These are phyloP conservation scores for Sparassis latifolia DNA, from an alignment of 1,284 basidiomycete genomes.

Conservation along the genomic window DNA sequence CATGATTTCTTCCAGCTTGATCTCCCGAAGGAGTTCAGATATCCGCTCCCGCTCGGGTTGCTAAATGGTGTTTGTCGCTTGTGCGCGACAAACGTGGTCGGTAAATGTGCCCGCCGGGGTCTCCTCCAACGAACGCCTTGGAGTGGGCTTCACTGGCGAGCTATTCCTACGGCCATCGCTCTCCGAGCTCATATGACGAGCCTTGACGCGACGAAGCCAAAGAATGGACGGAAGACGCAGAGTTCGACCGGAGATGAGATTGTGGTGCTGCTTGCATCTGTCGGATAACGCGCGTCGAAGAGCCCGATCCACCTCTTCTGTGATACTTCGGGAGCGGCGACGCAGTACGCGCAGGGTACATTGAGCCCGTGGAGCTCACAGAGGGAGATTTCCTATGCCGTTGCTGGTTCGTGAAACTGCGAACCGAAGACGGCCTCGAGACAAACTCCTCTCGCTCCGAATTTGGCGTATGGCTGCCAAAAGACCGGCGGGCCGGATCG, in stretches of 20 bases:
- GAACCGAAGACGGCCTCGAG: constrained; percentile 69
- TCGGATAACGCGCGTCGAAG: constrained; percentile 71
- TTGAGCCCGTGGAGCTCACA: constrained; percentile 64
- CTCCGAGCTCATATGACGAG: constrained; percentile 73
- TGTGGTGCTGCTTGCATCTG: constrained; percentile 44
- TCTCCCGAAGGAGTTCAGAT: constrained; percentile 46
- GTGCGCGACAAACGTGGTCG: constrained; percentile 65
- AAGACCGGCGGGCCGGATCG: constrained; percentile 51
- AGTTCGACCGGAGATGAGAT: constrained; percentile 60
- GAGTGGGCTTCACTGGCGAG: constrained; percentile 22
- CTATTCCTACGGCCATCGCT: constrained; percentile 46
- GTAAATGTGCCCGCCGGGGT: constrained; percentile 35
- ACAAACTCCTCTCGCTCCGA: constrained; percentile 70
- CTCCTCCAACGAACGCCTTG: constrained; percentile 41
- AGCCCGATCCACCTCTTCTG: constrained; percentile 64
- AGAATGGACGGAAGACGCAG: constrained; percentile 68
- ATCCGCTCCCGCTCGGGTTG: constrained; percentile 39
- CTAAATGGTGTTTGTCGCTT: constrained; percentile 64
- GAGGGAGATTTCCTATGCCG: constrained; percentile 72
- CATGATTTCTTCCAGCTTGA: constrained; percentile 83
- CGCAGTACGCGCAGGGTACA: constrained; percentile 47
- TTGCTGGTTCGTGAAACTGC: constrained; percentile 47
- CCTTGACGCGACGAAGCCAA: constrained; percentile 65
- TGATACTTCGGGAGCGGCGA: constrained; percentile 70
- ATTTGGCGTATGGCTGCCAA: constrained; percentile 71